Evolutionary conservation across 2,329 filamentous ascomycete species (phyloP).

Genomic region (Colletotrichum sp.): DNA sequence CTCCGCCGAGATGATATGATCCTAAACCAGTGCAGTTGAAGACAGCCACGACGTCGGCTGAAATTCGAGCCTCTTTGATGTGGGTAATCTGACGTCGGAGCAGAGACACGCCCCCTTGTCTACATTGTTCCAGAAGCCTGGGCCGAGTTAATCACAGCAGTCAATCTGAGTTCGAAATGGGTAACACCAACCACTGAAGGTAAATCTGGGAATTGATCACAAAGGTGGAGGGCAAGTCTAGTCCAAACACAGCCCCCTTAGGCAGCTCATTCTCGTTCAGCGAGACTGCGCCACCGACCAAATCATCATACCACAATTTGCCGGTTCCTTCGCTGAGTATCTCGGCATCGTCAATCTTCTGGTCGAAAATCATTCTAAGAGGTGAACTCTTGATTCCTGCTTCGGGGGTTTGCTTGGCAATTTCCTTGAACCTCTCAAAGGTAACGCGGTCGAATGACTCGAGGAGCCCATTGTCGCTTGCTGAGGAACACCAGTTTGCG

Average conservation of each 20-base stretch:
- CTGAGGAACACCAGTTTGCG: conserved; percentile 74
- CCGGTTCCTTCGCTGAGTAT: conserved; percentile 41
- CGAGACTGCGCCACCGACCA: conserved; percentile 38
- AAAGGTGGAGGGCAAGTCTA: conserved; percentile 37
- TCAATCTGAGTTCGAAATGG: not conserved
- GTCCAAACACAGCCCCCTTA: conserved; percentile 36
- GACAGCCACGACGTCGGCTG: conserved; percentile 64
- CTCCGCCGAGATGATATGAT: conserved; percentile 78
- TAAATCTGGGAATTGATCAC: conserved; percentile 80
- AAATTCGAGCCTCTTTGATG: conserved; percentile 67
- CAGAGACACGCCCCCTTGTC: conserved; percentile 73
- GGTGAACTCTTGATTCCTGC: conserved; percentile 15
- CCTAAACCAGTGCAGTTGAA: conserved; percentile 87
- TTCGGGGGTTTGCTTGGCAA: conserved; percentile 14
- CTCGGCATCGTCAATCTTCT: conserved; percentile 7
- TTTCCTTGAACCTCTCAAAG: conserved; percentile 19
- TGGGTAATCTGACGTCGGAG: conserved; percentile 70
- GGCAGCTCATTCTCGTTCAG: conserved; percentile 35
- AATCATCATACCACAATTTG: conserved; percentile 44
- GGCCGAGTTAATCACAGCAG: not conserved
- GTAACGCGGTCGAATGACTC: conserved; percentile 23
- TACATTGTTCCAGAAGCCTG: conserved; percentile 75
- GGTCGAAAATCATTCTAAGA: conserved; percentile 26
- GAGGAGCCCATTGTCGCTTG: conserved; percentile 44
- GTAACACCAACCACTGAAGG: conserved; percentile 66